phyloP scores from a whole-genome alignment of 2,329 filamentous ascomycete species.

The Scleromitrula shiraiana region DNA sequence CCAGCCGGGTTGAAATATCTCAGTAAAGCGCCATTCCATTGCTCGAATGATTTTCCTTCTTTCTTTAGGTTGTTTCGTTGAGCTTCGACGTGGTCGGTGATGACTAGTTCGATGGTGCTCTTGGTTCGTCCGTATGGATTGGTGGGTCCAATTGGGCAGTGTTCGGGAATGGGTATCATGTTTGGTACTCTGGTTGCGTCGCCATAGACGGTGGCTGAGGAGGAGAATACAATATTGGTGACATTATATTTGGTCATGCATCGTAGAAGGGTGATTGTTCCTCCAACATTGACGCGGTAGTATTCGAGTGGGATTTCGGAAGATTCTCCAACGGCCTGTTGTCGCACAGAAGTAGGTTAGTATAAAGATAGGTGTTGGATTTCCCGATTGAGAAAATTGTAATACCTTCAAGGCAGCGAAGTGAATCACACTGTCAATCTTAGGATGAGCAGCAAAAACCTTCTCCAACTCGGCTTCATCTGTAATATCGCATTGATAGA shows the following conservation, averaged over 20 bases:
- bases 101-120: constrained; percentile 82
- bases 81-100: constrained; percentile 82
- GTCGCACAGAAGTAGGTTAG: constrained; percentile 11
- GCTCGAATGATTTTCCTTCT: constrained; percentile 64
- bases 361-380: not conserved
- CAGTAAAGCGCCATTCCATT: constrained; percentile 89
- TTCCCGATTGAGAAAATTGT: not conserved
- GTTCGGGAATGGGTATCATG: constrained; percentile 98
- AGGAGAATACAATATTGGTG: constrained; percentile 96
- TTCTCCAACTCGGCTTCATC: constrained; percentile 75
- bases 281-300: constrained; percentile 93
- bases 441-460: constrained; percentile 81
- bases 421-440: constrained; percentile 97
- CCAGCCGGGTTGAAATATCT: constrained; percentile 98
- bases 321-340: constrained; percentile 93
- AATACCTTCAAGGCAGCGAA: constrained; percentile 91
- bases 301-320: constrained; percentile 92
- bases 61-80: constrained; percentile 78
- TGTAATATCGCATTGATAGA: constrained; percentile 83
- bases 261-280: constrained; percentile 77
- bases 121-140: constrained; percentile 98
- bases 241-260: constrained; percentile 88
- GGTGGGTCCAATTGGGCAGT: constrained; percentile 91
- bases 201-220: constrained; percentile 95
- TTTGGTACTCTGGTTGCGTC: constrained; percentile 91